Evolutionary conservation across 768 basidiomycete genomes (phyloP).

Genomic region (Paxillus ammoniavirescens): DNA sequence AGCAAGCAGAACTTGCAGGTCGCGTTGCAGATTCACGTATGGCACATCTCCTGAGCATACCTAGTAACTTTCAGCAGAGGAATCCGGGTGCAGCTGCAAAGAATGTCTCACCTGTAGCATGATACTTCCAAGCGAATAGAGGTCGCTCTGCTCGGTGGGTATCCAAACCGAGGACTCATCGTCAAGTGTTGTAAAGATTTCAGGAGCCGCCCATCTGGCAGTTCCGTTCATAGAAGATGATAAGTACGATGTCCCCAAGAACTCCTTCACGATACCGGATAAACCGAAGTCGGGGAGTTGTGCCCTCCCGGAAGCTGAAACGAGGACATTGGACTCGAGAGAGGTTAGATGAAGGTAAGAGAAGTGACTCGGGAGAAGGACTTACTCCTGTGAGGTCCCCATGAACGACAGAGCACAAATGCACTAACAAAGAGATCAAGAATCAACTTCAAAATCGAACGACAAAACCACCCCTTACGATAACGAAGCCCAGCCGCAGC

Average conservation of each 20-base stretch:
- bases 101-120: conserved; percentile 12
- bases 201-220: conserved; percentile 45
- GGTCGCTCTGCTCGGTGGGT: not conserved
- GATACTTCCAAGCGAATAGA: conserved; percentile 28
- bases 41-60: conserved; percentile 9
- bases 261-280: conserved; percentile 10
- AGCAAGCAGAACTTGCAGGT: conserved; percentile 8
- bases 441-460: no score
- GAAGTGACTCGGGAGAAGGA: not conserved
- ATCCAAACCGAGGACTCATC: not conserved
- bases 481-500: conserved; percentile 14
- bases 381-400: conserved; percentile 20
- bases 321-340: conserved; percentile 42
- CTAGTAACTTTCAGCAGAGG: not conserved
- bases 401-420: conserved; percentile 17
- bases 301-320: conserved; percentile 33
- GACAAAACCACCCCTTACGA: not conserved
- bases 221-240: conserved; percentile 22
- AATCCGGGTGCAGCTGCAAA: conserved; percentile 7
- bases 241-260: conserved; percentile 8
- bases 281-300: conserved; percentile 47
- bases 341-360: not conserved
- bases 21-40: conserved; percentile 8
- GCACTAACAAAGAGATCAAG: conserved; percentile 4
- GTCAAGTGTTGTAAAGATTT: conserved; percentile 33